Base-by-base conservation (phyloP, 805 yeast species). In the Candida alai region DNA sequence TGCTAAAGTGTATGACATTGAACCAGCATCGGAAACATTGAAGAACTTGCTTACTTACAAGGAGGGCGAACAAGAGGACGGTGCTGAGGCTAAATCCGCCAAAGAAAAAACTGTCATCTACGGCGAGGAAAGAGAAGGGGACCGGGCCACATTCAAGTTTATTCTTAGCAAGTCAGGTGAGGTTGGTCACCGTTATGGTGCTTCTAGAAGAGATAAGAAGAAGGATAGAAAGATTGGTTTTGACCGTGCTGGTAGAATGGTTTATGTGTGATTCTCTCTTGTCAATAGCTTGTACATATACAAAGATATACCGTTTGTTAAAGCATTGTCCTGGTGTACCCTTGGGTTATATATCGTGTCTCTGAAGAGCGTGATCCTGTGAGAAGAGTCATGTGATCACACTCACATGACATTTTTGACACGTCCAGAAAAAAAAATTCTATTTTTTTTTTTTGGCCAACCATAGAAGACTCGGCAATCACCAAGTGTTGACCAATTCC, bases 141-240 rank as follows among this genome's bases (percentile, higher is more conserved):
- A 88, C 50, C 76, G 80, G 52, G 60, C 74, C 34, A 71, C 71
- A 34, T 84, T 83, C 70, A 78, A 77, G 53, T 89, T 90, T 60
- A 79, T 83, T 14, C 73, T 79, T 42, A 82, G 87, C 28, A 78
- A 73, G 52, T 86, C 83, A 30, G 97, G 96, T 23, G 65, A 76
- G 36, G 93, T 88, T 35, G 98, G 97, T 32, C 77, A 65, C 73
- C 79, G 97, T 54, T 90, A 90, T 55, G 97, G 97, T 61, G 85
- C 88, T 25, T 75, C 87, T 13, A 72, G 80, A 45, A 85, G 96
- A 66, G 97, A 90, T 61, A 80, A 76, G 50, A 86, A 82, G 74
- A 84, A 80, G 54, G 82, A 86, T 56, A 78, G 97, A 61, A 74
- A 70, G 45, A 69, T 84, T 47, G 84, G 80, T 2, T 84, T 71